Evolutionary conservation across 2,329 filamentous ascomycete genomes (phyloP), one percentile per base, ranked within the genome.

Genomic region (Cladobotryum protrusum): DNA sequence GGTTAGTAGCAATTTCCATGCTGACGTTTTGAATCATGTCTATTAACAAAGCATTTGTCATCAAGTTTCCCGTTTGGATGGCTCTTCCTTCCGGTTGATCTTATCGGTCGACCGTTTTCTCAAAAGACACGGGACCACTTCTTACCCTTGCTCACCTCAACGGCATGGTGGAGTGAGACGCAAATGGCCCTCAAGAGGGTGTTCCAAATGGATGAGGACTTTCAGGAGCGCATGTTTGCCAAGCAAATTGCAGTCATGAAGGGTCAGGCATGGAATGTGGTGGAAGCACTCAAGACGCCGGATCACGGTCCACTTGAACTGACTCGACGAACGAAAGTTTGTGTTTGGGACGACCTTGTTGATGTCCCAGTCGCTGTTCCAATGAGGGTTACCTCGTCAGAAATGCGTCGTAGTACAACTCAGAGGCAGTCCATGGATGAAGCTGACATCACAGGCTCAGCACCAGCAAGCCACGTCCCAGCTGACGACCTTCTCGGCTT

Each of bases 141-240:
- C 70, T 77, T 99, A n/a, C 92, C 93, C 4, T 76, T 99, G 4
- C 77, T 99, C 33, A 97, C 93, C 0, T 97, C 91, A 1, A 95
- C 91, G 20, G 81, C 87, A 47, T 99, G 93, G 93, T 99, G 93
- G 93, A 88, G 85, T 56, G 89, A 96, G 60, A 99, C 93, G 4
- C 90, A 95, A 61, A 74, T 89, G 52, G 87, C 89, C 18, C 74
- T 99, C 36, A 87, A 93, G 48, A 81, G 83, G 54, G 85, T 96
- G 42, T 99, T 99, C 66, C 85, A 89, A 57, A 82, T 95, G 64
- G 93, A 99, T 67, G 83, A 86, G 2, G 93, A 99, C 69, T 99
- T 99, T 68, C 89, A 97, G 66, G 93, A 99, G 71, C 86, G 89
- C 69, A 99, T 99, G 93, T 99, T 96, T 70, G 89, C 89, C n/a